These are phyloP conservation scores for Brassica juncea DNA, from an alignment of 345 rosid species.

Conservation along the genomic window DNA sequence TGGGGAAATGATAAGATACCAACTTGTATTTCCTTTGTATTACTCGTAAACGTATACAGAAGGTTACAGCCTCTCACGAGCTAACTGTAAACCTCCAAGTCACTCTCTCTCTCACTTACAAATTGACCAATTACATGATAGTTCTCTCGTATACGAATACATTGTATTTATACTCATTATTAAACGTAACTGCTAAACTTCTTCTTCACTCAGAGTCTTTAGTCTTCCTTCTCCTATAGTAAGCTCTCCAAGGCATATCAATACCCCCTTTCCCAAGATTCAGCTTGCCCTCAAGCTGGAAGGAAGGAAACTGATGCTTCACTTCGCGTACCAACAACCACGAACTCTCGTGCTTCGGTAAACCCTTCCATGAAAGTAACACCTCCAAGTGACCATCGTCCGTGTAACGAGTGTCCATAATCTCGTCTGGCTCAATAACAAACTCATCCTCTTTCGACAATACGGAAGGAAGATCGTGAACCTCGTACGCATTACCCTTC, in stretches of 20 bases:
- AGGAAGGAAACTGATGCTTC: neutral
- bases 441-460: neutral
- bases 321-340: neutral
- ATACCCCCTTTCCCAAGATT: neutral
- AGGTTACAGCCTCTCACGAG: too few species aligned
- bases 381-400: neutral
- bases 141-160: too few species aligned
- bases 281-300: neutral
- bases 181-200: too few species aligned
- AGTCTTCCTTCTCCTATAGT: neutral
- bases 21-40: too few species aligned
- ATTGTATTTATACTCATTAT: too few species aligned
- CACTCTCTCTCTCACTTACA: too few species aligned
- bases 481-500: neutral
- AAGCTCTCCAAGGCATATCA: neutral
- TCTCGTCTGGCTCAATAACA: neutral
- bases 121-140: too few species aligned
- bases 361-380: neutral
- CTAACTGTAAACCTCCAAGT: too few species aligned
- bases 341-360: neutral
- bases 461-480: neutral
- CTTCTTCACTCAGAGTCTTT: too few species aligned
- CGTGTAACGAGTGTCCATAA: neutral
- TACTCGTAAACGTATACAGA: too few species aligned
- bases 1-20: too few species aligned